Evolutionary conservation across 2,329 filamentous ascomycete genomes (phyloP), one percentile per base, ranked within the genome.

Genomic region (Chaetomiaceae sp.): DNA sequence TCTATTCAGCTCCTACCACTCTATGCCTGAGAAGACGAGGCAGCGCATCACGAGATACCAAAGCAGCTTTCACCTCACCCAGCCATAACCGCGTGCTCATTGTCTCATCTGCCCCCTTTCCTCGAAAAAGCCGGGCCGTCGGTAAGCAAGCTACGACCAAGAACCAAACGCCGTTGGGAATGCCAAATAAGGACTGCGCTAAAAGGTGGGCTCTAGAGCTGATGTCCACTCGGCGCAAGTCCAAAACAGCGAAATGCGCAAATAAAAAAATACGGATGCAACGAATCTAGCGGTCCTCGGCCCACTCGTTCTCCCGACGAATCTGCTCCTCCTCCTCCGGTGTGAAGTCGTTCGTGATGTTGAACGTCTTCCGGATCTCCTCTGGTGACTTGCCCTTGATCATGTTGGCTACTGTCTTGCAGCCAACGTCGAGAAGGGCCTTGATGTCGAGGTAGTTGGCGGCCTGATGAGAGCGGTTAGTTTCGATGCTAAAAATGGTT

Each of bases 361-460:
- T 99, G 79, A 99, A 99, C 0, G 94, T 99, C 81, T 97, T 99
- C 47, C 94, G 89, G 66, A 99, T 99, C 77, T 99, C 94, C 71
- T 99, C 94, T 3, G 94, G 94, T 0, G 90, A 96, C 81, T 99
- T 99, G 75, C 94, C 94, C 87, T 99, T 99, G 80, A 99, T 99
- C 94, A 99, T 99, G 76, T 99, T 99, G 58, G 94, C 94, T 14
- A 99, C 94, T 0, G 94, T 99, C 83, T 99, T 99, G 84, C 94
- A 99, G 58, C 94, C 94, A 55, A 97, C 92, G 61, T 99, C 94
- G 25, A 99, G 86, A 1, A 99, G 87, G 1, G 90, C 87, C 81
- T 97, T 99, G 78, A 99, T 99, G 63, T 99, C 94, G 55, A 99
- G 86, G 72, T 97, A 99, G 79, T 99, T 99, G 65, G 92, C 90